Evolutionary conservation across 139 green algal genomes (phyloP).

Genomic region (Chlamydomonas sp.): DNA sequence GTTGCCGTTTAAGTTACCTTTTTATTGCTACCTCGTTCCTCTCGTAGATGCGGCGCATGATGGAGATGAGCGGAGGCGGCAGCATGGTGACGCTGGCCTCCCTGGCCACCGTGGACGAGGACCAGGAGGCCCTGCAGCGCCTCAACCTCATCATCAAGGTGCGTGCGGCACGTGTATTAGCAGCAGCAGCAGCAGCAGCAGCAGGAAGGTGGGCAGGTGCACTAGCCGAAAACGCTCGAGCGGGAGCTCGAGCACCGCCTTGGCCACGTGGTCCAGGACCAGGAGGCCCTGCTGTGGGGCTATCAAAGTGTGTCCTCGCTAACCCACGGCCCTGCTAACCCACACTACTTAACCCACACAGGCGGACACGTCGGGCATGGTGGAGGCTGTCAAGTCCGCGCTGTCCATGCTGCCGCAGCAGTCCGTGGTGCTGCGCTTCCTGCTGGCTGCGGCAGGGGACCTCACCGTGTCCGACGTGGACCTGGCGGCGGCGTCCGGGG

Average conservation of each 20-base stretch:
- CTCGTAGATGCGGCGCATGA: conserved; percentile 24
- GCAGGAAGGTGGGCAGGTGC: too few species aligned
- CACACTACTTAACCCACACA: too few species aligned
- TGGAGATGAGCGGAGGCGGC: conserved; percentile 66
- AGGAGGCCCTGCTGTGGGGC: too few species aligned
- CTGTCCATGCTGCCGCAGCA: conserved; percentile 90
- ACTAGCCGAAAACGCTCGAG: too few species aligned
- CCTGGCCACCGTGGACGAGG: conserved; percentile 84
- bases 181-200: too few species aligned
- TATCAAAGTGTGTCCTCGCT: too few species aligned
- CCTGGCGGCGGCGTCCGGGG: conserved; percentile 80
- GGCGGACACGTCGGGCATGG: conserved; percentile 86
- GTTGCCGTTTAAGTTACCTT: too few species aligned
- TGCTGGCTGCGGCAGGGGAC: conserved; percentile 84
- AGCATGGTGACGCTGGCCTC: conserved; percentile 89
- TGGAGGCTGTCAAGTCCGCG: conserved; percentile 93
- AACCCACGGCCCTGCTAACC: too few species aligned
- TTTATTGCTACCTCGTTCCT: background rate
- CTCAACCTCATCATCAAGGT: conserved; percentile 95
- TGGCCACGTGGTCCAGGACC: too few species aligned
- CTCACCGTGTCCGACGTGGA: conserved; percentile 91
- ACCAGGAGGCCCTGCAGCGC: conserved; percentile 72
- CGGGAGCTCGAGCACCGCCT: too few species aligned
- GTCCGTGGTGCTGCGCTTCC: conserved; percentile 88
- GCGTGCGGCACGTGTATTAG: background rate